Percentiles rank a stretch among this genome's conserved stretches.
These are phyloP conservation scores for Pulveroboletus sp. DNA, from an alignment of 768 basidiomycete genomes.

Conservation along the genomic window DNA sequence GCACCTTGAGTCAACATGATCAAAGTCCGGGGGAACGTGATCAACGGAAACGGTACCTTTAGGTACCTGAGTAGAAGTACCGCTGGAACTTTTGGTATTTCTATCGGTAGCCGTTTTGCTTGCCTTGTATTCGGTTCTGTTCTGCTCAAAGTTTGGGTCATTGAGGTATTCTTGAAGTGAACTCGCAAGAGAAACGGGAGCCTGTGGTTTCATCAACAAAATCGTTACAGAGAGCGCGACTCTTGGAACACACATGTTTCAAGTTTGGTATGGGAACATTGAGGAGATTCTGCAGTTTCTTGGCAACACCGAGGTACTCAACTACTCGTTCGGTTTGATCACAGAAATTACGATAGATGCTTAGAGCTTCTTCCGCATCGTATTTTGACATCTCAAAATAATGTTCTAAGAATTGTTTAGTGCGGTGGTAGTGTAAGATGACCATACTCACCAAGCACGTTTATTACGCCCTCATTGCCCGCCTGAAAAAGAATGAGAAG, in stretches of 20 bases:
- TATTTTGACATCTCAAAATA: slow-evolving; percentile 97
- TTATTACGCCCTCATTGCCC: slow-evolving; percentile 91
- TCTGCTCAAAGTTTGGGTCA: slow-evolving; percentile 96
- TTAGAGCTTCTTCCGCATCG: slow-evolving; percentile 84
- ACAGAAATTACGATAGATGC: slow-evolving; percentile 92
- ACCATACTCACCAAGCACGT: slow-evolving; percentile 60
- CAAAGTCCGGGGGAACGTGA: not conserved
- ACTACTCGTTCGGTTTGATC: slow-evolving; percentile 90
- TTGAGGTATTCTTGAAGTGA: slow-evolving; percentile 94
- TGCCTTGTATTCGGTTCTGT: slow-evolving; percentile 86
- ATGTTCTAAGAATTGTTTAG: slow-evolving; percentile 57
- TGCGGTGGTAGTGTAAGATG: slow-evolving; percentile 19
- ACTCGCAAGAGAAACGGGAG: slow-evolving; percentile 90
- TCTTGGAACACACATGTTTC: slow-evolving; percentile 63
- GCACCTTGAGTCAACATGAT: slow-evolving; percentile 13
- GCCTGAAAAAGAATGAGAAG: slow-evolving; percentile 94
- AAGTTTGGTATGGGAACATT: slow-evolving; percentile 94
- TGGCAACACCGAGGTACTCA: slow-evolving; percentile 88
- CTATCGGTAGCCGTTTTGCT: slow-evolving; percentile 68
- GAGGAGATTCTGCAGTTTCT: slow-evolving; percentile 88
- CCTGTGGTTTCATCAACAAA: slow-evolving; percentile 44
- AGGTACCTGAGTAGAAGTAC: slow-evolving; percentile 8
- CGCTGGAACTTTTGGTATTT: slow-evolving; percentile 12
- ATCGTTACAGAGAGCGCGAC: not conserved
- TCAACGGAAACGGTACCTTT: slow-evolving; percentile 14